Conservation (phyloP, 257 asterid species). For the Ballota nigra region DNA sequence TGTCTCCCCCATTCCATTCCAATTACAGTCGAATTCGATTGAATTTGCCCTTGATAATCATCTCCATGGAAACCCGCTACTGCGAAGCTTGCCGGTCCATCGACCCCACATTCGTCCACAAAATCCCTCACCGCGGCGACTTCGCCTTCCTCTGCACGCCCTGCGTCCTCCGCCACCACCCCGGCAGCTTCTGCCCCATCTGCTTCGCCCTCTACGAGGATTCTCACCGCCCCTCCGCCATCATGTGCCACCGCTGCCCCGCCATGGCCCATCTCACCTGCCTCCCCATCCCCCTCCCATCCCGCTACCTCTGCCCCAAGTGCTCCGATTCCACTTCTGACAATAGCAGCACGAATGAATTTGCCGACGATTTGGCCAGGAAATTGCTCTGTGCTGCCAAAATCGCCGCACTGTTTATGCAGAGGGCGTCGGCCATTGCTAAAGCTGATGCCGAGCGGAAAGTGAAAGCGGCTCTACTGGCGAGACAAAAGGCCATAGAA, state of each 20-base stretch:
- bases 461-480: slow-evolving; percentile 25
- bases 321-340: slow-evolving; percentile 26
- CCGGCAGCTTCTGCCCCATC: slow-evolving; percentile 35
- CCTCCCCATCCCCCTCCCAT: slow-evolving; percentile 27
- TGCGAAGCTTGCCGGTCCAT: slow-evolving; percentile 28
- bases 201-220: slow-evolving; percentile 34
- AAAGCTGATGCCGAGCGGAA: slow-evolving; percentile 38
- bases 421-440: slow-evolving; percentile 35
- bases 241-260: slow-evolving; percentile 40
- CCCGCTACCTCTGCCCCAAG: slow-evolving; percentile 32
- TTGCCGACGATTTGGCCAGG: slow-evolving; percentile 20
- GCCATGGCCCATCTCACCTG: slow-evolving; percentile 36
- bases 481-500: slow-evolving; percentile 28
- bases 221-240: slow-evolving; percentile 15
- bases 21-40: not conserved
- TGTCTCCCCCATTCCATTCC: not conserved
- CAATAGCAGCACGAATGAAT: not conserved
- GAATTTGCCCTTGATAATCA: slow-evolving; percentile 14
- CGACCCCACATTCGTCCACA: slow-evolving; percentile 26
- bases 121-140: slow-evolving; percentile 30
- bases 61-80: slow-evolving; percentile 15
- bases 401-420: slow-evolving; percentile 27
- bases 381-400: slow-evolving; percentile 33
- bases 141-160: slow-evolving; percentile 34
- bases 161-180: slow-evolving; percentile 38